Base-by-base conservation (phyloP, 352 stramenopile species). In the Pythium periplocum region DNA sequence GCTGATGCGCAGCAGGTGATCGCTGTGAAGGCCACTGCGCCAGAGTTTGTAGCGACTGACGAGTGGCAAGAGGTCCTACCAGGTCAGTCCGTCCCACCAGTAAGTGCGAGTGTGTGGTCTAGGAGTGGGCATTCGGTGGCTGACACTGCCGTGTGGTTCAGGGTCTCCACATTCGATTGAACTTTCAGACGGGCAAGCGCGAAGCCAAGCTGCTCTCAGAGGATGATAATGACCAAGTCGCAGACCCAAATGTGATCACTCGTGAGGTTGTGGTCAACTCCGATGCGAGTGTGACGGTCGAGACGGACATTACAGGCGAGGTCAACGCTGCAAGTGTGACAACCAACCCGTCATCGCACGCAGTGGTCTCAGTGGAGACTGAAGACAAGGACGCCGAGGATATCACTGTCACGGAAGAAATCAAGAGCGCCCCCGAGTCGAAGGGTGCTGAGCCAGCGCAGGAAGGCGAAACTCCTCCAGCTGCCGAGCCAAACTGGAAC, bases 91-190 rank as follows among this genome's bases (percentile, higher is more conserved):
- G 69, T 94, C 10, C 81, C 84, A 12, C 64, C 65, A 40, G 81
- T 91, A 45, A 45, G 70, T 65, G 0, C 4, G 42, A 12, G 17
- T 50, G 10, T 38, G 4, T 8, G 44, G 9, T 37, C 9, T 46
- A 8, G 2, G 6, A 31, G 31, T 50, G 6, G 42, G 8, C 17
- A 26, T 26, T 26, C 37, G 38, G 52, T 41, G 0, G 41, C 39
- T 47, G 11, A 17, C 6, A 42, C 30, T 70, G 48, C 62, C 47
- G 7, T 26, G 26, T 43, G 10, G 42, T 6, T 12, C 49, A 93
- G 83, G 83, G 83, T n/a, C 69, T 94, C 4, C 83, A 94, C 39
- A 76, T 94, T 49, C 81, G 83, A 7, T 59, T 94, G 58, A 92
- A 94, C 52, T 54, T 94, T 6, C 74, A 83, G 51, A 94, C 83